phyloP scores from a whole-genome alignment of 441 rosid species.

The Pelargonium citronellum region DNA sequence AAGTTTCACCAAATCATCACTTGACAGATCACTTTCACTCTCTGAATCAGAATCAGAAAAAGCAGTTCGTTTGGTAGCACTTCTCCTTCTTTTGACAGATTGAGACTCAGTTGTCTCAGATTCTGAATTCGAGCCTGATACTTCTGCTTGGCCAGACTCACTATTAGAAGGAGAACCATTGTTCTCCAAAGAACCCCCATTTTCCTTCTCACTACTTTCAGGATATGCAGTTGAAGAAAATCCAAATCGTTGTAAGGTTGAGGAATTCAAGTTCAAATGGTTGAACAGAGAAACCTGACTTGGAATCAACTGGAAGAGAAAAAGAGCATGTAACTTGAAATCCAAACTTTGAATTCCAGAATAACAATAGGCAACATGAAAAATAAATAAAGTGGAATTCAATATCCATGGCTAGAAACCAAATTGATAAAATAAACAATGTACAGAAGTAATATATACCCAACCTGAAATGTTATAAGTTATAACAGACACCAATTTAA shows the following conservation, averaged over 20 bases:
- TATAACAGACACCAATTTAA: neutral
- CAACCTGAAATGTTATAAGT: neutral
- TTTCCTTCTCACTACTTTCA: slow-evolving; percentile 47
- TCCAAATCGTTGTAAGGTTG: slow-evolving; percentile 50
- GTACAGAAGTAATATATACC: neutral
- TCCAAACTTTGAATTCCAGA: neutral
- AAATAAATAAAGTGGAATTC: neutral
- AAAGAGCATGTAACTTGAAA: slow-evolving; percentile 8
- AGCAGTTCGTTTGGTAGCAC: slow-evolving; percentile 36
- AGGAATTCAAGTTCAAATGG: slow-evolving; percentile 33
- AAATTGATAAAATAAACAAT: neutral
- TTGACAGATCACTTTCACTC: slow-evolving; percentile 46
- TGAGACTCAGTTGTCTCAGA: slow-evolving; percentile 21
- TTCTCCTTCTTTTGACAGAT: slow-evolving; percentile 31
- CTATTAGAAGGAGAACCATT: slow-evolving; percentile 17
- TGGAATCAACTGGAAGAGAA: slow-evolving; percentile 33
- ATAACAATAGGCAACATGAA: neutral
- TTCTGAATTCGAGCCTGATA: slow-evolving; percentile 37
- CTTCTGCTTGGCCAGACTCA: slow-evolving; percentile 10
- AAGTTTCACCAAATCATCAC: slow-evolving; percentile 68
- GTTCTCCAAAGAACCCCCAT: slow-evolving; percentile 23
- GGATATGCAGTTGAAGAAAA: slow-evolving; percentile 64
- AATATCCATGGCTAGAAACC: neutral
- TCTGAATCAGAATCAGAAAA: slow-evolving; percentile 47
- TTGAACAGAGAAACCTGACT: slow-evolving; percentile 40